Conservation (phyloP, 805 yeast species). For the Alloascoidea hylecoeti region DNA sequence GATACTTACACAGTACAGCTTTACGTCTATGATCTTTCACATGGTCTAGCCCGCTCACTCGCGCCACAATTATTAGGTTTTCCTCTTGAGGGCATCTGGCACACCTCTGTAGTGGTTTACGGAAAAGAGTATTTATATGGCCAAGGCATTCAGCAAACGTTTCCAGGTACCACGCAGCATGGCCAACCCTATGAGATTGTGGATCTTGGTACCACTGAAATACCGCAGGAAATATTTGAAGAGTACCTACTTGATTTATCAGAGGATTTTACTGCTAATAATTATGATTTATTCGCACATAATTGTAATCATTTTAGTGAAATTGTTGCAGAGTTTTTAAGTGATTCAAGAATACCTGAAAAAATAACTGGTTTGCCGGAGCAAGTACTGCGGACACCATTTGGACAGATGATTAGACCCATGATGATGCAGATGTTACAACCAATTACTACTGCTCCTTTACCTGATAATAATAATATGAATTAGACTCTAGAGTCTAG, state of each 20-base stretch:
- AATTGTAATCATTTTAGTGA: conserved; percentile 60
- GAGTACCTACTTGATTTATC: conserved; percentile 38
- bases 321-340: conserved; percentile 39
- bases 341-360: conserved; percentile 38
- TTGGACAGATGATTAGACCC: conserved; percentile 32
- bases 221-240: conserved; percentile 34
- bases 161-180: conserved; percentile 42
- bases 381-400: conserved; percentile 32
- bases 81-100: conserved; percentile 51
- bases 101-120: conserved; percentile 41
- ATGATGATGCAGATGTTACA: conserved; percentile 14
- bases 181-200: conserved; percentile 41
- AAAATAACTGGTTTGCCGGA: conserved; percentile 38
- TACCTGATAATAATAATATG: conserved; percentile 1
- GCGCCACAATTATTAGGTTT: conserved; percentile 37
- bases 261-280: conserved; percentile 28
- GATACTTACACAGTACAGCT: conserved; percentile 33
- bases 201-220: conserved; percentile 36
- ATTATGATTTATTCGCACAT: conserved; percentile 44
- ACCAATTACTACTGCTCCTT: conserved; percentile 13
- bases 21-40: conserved; percentile 50
- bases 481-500: too few species aligned
- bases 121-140: conserved; percentile 47
- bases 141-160: conserved; percentile 33
- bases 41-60: conserved; percentile 40